Conservation (phyloP, 441 rosid species). For the Adansonia rubrostipa region DNA sequence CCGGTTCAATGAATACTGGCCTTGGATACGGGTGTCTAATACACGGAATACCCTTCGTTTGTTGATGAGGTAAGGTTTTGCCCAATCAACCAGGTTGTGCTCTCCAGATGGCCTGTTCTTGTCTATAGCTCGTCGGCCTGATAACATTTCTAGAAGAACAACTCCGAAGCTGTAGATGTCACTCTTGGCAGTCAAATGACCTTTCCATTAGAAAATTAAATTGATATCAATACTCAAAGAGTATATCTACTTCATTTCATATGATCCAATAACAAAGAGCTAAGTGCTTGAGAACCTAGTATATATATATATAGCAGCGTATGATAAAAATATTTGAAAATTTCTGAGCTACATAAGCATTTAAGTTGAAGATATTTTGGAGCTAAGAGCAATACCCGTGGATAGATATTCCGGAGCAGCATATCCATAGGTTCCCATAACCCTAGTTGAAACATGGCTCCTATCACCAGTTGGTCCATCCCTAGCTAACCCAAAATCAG, state of each 20-base stretch:
- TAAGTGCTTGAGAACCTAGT: not conserved
- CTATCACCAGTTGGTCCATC: slow-evolving; percentile 67
- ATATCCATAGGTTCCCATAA: slow-evolving; percentile 72
- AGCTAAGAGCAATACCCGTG: slow-evolving; percentile 44
- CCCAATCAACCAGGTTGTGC: slow-evolving; percentile 74
- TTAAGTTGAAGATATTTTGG: not conserved
- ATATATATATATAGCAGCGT: not conserved
- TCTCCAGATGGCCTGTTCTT: slow-evolving; percentile 66
- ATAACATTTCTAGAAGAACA: slow-evolving; percentile 63
- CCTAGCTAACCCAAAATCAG: slow-evolving; percentile 76
- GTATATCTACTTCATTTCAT: slow-evolving; percentile 9
- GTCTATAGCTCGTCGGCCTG: slow-evolving; percentile 69
- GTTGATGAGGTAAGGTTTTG: slow-evolving; percentile 61
- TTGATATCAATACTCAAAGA: slow-evolving; percentile 20
- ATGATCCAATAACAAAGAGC: slow-evolving; percentile 8
- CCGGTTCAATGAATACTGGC: slow-evolving; percentile 52
- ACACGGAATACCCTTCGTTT: slow-evolving; percentile 58
- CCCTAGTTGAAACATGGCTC: slow-evolving; percentile 68
- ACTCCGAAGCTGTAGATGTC: slow-evolving; percentile 73
- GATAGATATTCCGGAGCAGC: slow-evolving; percentile 77
- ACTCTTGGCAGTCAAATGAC: slow-evolving; percentile 63
- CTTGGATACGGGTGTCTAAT: slow-evolving; percentile 68
- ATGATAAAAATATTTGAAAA: not conserved
- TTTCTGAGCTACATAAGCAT: not conserved
- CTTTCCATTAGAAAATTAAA: slow-evolving; percentile 36